Percentiles rank a stretch among this genome's conserved stretches.
Conservation (phyloP, 2,329 filamentous ascomycete species). For the Pyricularia sp. region DNA sequence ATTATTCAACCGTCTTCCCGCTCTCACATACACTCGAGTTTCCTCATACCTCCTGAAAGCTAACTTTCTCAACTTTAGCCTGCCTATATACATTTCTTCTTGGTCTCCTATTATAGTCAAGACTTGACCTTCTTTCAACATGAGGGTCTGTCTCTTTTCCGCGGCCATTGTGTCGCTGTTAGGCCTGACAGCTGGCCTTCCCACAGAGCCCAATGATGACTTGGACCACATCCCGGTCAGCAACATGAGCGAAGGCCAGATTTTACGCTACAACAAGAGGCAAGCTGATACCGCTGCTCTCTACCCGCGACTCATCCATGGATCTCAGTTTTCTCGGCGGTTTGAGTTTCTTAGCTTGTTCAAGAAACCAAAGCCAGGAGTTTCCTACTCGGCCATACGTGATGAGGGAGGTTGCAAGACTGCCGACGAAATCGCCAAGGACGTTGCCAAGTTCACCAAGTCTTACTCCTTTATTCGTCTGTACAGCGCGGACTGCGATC, state of each 20-base stretch:
- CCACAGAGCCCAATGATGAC: background rate
- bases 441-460: constrained; percentile 19
- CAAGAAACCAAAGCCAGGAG: background rate
- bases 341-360: background rate
- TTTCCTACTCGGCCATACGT: background rate
- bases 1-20: background rate
- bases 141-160: background rate
- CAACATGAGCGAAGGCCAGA: background rate
- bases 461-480: constrained; percentile 1
- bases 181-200: background rate
- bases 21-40: background rate
- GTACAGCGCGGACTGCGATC: constrained; percentile 39
- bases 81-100: background rate
- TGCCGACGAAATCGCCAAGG: constrained; percentile 25
- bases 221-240: background rate
- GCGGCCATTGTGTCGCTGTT: constrained; percentile 1
- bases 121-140: background rate
- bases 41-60: background rate
- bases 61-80: background rate
- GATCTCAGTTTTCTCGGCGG: background rate
- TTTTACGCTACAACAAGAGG: background rate
- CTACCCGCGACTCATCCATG: background rate
- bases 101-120: background rate
- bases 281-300: background rate
- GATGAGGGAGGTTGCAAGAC: constrained; percentile 1